Evolutionary conservation across 1,284 basidiomycete species (phyloP).

Genomic region (Ceratorhiza oryzae-sativae): DNA sequence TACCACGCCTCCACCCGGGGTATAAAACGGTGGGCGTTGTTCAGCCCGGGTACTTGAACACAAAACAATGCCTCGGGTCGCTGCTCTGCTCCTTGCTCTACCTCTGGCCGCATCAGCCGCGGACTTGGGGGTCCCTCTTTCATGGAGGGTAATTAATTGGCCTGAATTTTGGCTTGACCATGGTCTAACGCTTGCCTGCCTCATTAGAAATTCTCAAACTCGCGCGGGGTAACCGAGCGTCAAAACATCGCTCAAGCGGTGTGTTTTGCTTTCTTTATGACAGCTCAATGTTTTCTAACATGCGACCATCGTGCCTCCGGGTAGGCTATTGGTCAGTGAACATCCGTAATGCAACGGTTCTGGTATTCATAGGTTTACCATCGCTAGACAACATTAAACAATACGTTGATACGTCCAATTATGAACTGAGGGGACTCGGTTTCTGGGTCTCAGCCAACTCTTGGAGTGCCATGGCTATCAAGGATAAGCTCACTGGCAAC

Average conservation of each 20-base stretch:
- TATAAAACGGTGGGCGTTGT: background rate
- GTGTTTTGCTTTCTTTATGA: background rate
- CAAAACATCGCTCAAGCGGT: slow-evolving; percentile 36
- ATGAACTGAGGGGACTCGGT: slow-evolving; percentile 47
- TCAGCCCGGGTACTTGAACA: background rate
- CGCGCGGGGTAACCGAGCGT: slow-evolving; percentile 10
- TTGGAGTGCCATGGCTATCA: slow-evolving; percentile 57
- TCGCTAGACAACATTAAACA: slow-evolving; percentile 36
- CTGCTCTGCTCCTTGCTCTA: slow-evolving; percentile 8
- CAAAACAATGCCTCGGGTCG: slow-evolving; percentile 22
- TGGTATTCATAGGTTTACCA: background rate
- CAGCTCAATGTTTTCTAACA: background rate
- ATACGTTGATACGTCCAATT: slow-evolving; percentile 30
- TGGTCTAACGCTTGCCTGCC: background rate
- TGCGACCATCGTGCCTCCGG: background rate
- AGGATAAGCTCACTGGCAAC: slow-evolving; percentile 53
- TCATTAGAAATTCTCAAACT: slow-evolving; percentile 29
- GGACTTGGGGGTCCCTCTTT: slow-evolving; percentile 22
- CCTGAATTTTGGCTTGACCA: background rate
- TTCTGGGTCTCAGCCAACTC: slow-evolving; percentile 62
- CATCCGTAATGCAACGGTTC: no score
- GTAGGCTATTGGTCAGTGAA: slow-evolving; percentile 25
- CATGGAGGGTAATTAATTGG: slow-evolving; percentile 19
- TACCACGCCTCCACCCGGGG: background rate
- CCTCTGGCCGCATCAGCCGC: slow-evolving; percentile 20